Percentiles rank a stretch among this genome's conserved stretches.
Evolutionary conservation across 2,329 filamentous ascomycete genomes (phyloP).

Genomic region (Aureobasidium mangrovei): DNA sequence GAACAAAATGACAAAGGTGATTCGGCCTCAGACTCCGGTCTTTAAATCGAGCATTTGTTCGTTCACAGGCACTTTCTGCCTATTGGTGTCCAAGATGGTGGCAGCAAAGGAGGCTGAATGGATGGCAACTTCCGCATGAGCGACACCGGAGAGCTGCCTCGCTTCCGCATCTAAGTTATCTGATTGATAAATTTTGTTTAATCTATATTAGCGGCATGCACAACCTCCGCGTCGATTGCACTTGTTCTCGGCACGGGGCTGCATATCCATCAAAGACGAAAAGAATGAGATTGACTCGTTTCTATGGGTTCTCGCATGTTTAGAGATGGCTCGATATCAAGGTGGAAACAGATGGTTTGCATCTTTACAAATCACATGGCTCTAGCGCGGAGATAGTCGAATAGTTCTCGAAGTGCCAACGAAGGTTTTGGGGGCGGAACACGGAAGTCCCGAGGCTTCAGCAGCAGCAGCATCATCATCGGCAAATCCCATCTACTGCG

Average conservation of each 20-base stretch:
- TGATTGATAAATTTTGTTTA: slow-evolving; percentile 9
- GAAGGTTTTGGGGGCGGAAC: slow-evolving; percentile 4
- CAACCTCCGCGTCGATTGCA: not conserved
- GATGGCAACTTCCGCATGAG: not conserved
- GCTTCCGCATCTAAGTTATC: slow-evolving; percentile 12
- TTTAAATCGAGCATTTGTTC: no score
- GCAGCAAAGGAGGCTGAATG: no score
- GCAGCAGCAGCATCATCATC: slow-evolving; percentile 10
- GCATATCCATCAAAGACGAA: not conserved
- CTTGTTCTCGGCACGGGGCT: no score
- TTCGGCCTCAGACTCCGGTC: no score
- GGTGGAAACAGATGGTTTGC: not conserved
- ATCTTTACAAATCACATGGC: slow-evolving; percentile 5
- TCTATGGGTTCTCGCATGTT: not conserved
- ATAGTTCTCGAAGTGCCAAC: slow-evolving; percentile 4
- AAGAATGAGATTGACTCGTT: not conserved
- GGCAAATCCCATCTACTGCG: slow-evolving; percentile 9
- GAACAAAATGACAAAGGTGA: no score
- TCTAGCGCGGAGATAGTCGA: slow-evolving; percentile 5
- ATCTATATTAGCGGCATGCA: slow-evolving; percentile 9
- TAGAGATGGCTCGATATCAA: not conserved
- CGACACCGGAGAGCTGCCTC: slow-evolving; percentile 11
- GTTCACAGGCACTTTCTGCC: no score
- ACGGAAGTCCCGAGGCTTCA: slow-evolving; percentile 6
- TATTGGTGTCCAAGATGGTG: no score